Evolutionary conservation across 2,329 filamentous ascomycete genomes (phyloP).

Genomic region (Ambrosiella cleistominuta): DNA sequence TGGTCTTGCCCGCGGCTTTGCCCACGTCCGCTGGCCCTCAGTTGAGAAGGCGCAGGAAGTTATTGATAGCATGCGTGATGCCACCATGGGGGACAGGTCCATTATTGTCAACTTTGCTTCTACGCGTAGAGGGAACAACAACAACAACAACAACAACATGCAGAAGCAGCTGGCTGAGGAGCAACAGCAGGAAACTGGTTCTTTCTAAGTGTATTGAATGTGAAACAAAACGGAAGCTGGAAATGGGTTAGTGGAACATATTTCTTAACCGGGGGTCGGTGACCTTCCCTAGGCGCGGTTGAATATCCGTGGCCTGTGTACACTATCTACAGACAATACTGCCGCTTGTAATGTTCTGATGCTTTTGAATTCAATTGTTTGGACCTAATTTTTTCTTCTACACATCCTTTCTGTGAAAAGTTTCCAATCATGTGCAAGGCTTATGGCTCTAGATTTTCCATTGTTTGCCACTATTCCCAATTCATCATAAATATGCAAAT

Average conservation of each 20-base stretch:
- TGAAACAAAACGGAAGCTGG: background rate
- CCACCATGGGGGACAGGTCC: constrained; percentile 45
- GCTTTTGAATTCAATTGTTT: no score
- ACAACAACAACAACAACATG: background rate
- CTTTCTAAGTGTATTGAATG: background rate
- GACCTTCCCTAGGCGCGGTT: background rate
- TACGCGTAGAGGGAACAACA: background rate
- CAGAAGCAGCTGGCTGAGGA: background rate
- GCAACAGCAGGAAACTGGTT: background rate
- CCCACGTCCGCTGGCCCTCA: constrained; percentile 63
- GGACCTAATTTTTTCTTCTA: no score
- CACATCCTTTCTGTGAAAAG: no score
- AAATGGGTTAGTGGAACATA: background rate
- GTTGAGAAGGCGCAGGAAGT: constrained; percentile 46
- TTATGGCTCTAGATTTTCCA: no score
- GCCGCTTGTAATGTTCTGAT: no score
- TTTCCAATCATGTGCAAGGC: no score
- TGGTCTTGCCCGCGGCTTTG: constrained; percentile 67
- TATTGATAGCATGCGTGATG: constrained; percentile 34
- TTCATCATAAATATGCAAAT: no score
- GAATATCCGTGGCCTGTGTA: background rate
- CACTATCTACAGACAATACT: background rate
- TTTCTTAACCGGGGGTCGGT: background rate
- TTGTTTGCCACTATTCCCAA: no score
- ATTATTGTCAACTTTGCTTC: constrained; percentile 48